Evolutionary conservation across 1,139 yeast species (phyloP).

Genomic region (Scheffersomyces segobiensis): DNA sequence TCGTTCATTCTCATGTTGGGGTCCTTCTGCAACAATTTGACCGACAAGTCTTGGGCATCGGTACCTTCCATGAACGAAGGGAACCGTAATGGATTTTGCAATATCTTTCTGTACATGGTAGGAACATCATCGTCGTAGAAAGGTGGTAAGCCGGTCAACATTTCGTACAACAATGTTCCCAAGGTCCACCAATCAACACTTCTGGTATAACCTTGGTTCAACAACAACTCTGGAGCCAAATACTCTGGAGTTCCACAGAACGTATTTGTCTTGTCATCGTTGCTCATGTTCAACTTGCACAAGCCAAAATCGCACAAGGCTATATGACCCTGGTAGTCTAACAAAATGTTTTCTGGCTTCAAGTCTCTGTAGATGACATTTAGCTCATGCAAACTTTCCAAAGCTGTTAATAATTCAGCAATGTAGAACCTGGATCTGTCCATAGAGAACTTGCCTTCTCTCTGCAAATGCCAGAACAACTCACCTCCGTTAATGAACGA

Average conservation of each 20-base stretch:
- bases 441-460: constrained; percentile 85
- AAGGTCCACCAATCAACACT: constrained; percentile 98
- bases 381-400: constrained; percentile 86
- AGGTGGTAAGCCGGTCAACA: constrained; percentile 89
- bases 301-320: constrained; percentile 96
- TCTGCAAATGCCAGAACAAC: constrained; percentile 89
- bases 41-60: constrained; percentile 82
- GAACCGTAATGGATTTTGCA: constrained; percentile 84
- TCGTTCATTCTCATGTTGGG: constrained; percentile 81
- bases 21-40: constrained; percentile 78
- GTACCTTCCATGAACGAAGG: constrained; percentile 81
- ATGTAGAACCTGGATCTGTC: constrained; percentile 91
- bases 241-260: constrained; percentile 98
- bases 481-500: constrained; percentile 98
- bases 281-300: constrained; percentile 91
- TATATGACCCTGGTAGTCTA: constrained; percentile 96
- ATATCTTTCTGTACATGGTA: constrained; percentile 89
- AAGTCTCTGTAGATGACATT: constrained; percentile 93
- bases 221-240: constrained; percentile 87
- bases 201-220: constrained; percentile 92
- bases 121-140: constrained; percentile 94
- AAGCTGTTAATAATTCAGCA: constrained; percentile 88
- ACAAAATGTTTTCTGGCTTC: constrained; percentile 90
- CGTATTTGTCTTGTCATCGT: constrained; percentile 85
- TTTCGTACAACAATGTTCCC: constrained; percentile 89